A percentile compares a stretch with the other conserved stretches of the same genome.
These are phyloP conservation scores for Sporothrix mexicana DNA, from an alignment of 2,329 filamentous ascomycete genomes.

Conservation along the genomic window DNA sequence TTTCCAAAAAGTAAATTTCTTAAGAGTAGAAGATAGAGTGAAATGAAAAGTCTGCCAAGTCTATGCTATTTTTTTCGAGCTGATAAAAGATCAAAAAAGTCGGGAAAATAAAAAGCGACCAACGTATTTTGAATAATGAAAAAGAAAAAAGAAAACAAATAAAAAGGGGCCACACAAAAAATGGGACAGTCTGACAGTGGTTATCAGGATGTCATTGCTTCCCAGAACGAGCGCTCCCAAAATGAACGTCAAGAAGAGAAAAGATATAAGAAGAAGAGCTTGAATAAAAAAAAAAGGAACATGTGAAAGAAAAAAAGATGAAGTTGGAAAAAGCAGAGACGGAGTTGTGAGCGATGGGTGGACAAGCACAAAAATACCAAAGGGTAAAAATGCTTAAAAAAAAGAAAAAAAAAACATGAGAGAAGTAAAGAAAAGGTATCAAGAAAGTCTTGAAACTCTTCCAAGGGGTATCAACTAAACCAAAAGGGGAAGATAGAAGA, in stretches of 20 bases:
- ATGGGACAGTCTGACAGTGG: too few relatives aligned
- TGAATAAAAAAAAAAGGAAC: neutral
- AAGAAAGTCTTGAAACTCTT: slow-evolving; percentile 7
- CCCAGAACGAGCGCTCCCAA: neutral
- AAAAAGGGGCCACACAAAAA: neutral
- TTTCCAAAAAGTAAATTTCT: neutral
- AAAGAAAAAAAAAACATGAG: neutral
- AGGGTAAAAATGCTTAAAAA: too few relatives aligned
- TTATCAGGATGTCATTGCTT: neutral
- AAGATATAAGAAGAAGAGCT: neutral
- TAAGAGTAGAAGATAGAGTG: neutral
- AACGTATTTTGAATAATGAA: neutral
- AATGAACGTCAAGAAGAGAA: slow-evolving; percentile 10
- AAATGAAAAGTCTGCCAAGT: neutral
- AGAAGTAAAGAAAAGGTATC: neutral
- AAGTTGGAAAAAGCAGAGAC: neutral
- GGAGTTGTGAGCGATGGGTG: neutral
- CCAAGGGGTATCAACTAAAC: slow-evolving; percentile 33
- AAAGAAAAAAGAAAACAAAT: neutral
- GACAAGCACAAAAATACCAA: neutral
- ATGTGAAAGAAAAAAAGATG: neutral
- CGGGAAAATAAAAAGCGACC: neutral
- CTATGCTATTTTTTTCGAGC: slow-evolving; percentile 6
- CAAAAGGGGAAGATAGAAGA: neutral
- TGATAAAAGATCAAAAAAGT: neutral